These are phyloP conservation scores for Tulasnella sp. DNA, from an alignment of 768 basidiomycete genomes.

Conservation along the genomic window DNA sequence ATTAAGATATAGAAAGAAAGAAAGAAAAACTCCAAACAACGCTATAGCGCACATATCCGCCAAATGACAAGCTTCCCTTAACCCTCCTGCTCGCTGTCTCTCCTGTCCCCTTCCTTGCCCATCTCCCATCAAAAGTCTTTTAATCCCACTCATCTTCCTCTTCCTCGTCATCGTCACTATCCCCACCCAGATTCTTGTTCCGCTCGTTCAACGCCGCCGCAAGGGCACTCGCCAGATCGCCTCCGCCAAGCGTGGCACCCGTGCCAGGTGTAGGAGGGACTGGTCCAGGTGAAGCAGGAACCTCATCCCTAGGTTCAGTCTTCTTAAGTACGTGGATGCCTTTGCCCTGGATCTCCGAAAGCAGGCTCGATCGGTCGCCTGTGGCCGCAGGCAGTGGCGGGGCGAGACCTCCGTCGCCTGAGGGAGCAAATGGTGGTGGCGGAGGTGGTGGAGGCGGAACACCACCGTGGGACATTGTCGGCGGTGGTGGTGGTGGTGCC, in stretches of 20 bases:
- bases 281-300: background rate
- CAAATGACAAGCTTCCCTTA: too few relatives aligned
- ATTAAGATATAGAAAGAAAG: too few relatives aligned
- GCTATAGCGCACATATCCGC: too few relatives aligned
- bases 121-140: background rate
- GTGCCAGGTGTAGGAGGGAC: constrained; percentile 15
- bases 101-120: too few relatives aligned
- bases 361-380: constrained; percentile 51
- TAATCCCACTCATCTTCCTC: constrained; percentile 56
- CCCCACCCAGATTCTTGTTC: constrained; percentile 70
- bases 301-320: constrained; percentile 7
- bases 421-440: constrained; percentile 19
- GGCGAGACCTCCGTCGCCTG: constrained; percentile 8
- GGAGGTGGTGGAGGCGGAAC: constrained; percentile 38
- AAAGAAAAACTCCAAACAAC: too few relatives aligned
- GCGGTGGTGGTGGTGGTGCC: constrained; percentile 25
- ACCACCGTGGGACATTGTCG: constrained; percentile 21
- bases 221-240: constrained; percentile 69
- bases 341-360: constrained; percentile 74
- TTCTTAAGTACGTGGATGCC: constrained; percentile 62
- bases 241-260: constrained; percentile 36
- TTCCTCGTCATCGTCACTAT: constrained; percentile 67
- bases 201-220: constrained; percentile 73
- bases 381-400: constrained; percentile 23
- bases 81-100: too few relatives aligned